These are phyloP conservation scores for Mallotus repandus DNA, from an alignment of 441 rosid genomes.

Conservation along the genomic window DNA sequence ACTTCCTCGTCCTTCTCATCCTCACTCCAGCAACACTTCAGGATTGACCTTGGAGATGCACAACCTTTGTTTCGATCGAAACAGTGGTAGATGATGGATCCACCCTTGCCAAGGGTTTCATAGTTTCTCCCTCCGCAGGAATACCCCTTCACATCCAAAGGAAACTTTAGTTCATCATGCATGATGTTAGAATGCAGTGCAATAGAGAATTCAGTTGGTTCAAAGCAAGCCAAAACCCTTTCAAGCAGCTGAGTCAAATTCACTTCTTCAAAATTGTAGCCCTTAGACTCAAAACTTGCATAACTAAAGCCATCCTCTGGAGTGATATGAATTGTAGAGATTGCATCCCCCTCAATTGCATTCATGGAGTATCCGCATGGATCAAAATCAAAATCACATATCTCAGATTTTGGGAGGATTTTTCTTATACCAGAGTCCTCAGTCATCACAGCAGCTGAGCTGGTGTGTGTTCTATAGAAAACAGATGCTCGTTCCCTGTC, in stretches of 20 bases:
- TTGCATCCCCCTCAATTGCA: conserved; percentile 56
- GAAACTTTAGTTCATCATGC: conserved; percentile 9
- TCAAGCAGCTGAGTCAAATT: conserved; percentile 41
- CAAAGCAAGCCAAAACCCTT: conserved; percentile 63
- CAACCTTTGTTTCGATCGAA: conserved; percentile 32
- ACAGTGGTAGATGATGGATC: conserved; percentile 53
- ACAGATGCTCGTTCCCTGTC: conserved; percentile 56
- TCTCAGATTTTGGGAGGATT: conserved; percentile 61
- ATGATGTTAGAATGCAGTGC: conserved; percentile 44
- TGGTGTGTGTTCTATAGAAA: conserved; percentile 46
- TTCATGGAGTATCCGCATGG: conserved; percentile 91
- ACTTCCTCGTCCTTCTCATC: conserved; percentile 48
- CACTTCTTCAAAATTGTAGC: conserved; percentile 45
- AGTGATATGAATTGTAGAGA: conserved; percentile 76
- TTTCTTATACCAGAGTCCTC: conserved; percentile 61
- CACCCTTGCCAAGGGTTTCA: conserved; percentile 53
- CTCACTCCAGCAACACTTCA: conserved; percentile 56
- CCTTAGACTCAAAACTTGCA: conserved; percentile 75
- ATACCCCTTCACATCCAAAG: conserved; percentile 35
- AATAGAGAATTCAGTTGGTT: conserved; percentile 59
- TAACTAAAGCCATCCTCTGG: conserved; percentile 83
- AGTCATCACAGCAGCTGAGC: conserved; percentile 59
- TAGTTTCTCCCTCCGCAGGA: conserved; percentile 36
- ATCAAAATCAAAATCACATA: conserved; percentile 73
- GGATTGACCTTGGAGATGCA: conserved; percentile 52